Percentiles rank a stretch among this genome's conserved stretches.
phyloP scores from a whole-genome alignment of 2,329 filamentous ascomycete genomes.

The Exophiala phaeomuriformis region DNA sequence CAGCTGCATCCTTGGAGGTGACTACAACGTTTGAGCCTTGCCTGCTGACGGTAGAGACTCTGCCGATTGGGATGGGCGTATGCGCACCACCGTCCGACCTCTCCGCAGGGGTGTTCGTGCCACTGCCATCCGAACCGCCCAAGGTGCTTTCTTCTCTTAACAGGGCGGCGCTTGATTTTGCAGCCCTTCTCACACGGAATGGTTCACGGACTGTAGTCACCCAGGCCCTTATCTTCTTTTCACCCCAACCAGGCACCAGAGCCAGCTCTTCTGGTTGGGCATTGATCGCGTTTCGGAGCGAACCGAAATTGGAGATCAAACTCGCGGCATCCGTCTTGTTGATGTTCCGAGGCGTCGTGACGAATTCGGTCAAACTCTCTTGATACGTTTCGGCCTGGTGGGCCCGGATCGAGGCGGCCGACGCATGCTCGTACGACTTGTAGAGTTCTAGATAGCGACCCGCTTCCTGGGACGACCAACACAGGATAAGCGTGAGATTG shows the following conservation, averaged over 20 bases:
- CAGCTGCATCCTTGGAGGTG: slow-evolving; percentile 6
- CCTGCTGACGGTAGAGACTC: slow-evolving; percentile 11
- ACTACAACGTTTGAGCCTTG: slow-evolving; percentile 12
- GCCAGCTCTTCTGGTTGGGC: slow-evolving; percentile 78
- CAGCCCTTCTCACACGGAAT: slow-evolving; percentile 67
- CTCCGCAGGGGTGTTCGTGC: slow-evolving; percentile 24
- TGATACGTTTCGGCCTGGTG: slow-evolving; percentile 77
- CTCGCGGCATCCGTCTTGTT: slow-evolving; percentile 93
- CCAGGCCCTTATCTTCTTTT: slow-evolving; percentile 90
- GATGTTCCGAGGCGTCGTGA: slow-evolving; percentile 79
- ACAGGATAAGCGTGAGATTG: slow-evolving; percentile 83
- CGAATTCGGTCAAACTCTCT: slow-evolving; percentile 83
- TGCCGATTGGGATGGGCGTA: slow-evolving; percentile 30
- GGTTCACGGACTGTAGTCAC: slow-evolving; percentile 72
- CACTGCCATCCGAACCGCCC: slow-evolving; percentile 3
- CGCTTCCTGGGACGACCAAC: slow-evolving; percentile 90
- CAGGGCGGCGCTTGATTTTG: slow-evolving; percentile 44
- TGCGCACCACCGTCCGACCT: slow-evolving; percentile 24
- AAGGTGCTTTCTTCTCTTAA: slow-evolving; percentile 18
- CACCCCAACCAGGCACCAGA: slow-evolving; percentile 84
- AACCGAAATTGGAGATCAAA: slow-evolving; percentile 86
- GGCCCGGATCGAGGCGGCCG: slow-evolving; percentile 71
- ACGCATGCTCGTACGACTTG: slow-evolving; percentile 88
- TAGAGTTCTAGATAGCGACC: slow-evolving; percentile 90
- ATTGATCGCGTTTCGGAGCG: slow-evolving; percentile 76